A percentile compares a stretch with the other conserved stretches of the same genome.
Conservation (phyloP, 208 protist species). For the Phytomonas serpens region DNA sequence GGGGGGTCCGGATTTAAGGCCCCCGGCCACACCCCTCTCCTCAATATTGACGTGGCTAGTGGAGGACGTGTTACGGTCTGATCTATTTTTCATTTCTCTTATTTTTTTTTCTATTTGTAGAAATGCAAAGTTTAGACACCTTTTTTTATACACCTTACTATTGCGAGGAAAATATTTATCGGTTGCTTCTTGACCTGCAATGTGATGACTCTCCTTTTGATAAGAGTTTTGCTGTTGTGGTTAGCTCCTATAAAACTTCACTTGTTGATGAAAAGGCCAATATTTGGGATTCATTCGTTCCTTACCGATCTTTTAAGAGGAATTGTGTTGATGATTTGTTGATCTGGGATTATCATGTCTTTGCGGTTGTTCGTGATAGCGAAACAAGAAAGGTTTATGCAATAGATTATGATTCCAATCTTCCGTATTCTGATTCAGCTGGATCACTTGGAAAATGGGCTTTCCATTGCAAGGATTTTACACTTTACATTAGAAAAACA, state of each 20-base stretch:
- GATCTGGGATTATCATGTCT: constrained; percentile 37
- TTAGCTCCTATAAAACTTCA: constrained; percentile 20
- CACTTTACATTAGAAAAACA: constrained; percentile 10
- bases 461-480: constrained; percentile 19
- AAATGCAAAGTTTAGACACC: constrained; percentile 1
- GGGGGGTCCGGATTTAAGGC: too few relatives aligned
- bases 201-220: constrained; percentile 17
- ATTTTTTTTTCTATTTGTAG: background rate
- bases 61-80: too few relatives aligned
- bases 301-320: constrained; percentile 18
- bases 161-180: constrained; percentile 37
- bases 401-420: constrained; percentile 24
- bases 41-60: too few relatives aligned
- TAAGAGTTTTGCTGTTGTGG: constrained; percentile 19
- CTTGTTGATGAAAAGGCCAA: constrained; percentile 12
- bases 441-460: constrained; percentile 9
- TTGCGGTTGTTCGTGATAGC: constrained; percentile 14
- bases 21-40: too few relatives aligned
- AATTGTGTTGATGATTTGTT: constrained; percentile 13
- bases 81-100: too few relatives aligned
- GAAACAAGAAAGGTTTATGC: constrained; percentile 15
- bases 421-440: constrained; percentile 9
- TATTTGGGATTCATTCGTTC: constrained; percentile 22
- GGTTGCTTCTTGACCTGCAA: constrained; percentile 12
- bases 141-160: constrained; percentile 21